Conservation (phyloP, 2,329 filamentous ascomycete genomes). For the Fonsecaea multimorphosa region DNA sequence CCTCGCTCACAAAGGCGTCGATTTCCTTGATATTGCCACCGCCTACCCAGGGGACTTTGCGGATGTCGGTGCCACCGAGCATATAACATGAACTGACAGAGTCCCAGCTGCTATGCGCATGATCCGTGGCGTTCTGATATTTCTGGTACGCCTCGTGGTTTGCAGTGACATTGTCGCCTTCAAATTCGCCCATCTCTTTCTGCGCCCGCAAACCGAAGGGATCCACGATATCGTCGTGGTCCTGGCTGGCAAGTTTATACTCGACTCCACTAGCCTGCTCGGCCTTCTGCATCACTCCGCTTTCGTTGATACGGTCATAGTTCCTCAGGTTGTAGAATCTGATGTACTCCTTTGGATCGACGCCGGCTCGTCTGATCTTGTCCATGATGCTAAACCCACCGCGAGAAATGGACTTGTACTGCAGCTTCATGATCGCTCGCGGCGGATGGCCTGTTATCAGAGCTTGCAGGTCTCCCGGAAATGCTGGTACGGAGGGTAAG, state of each 20-base stretch:
- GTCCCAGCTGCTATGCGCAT: slow-evolving; percentile 68
- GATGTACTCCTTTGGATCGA: slow-evolving; percentile 75
- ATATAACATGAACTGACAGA: slow-evolving; percentile 81
- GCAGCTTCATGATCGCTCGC: slow-evolving; percentile 85
- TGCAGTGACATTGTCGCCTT: slow-evolving; percentile 17
- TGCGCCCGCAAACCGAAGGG: slow-evolving; percentile 40
- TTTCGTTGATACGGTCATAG: slow-evolving; percentile 77
- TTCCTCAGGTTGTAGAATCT: slow-evolving; percentile 83
- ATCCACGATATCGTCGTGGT: slow-evolving; percentile 56
- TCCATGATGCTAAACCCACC: slow-evolving; percentile 80
- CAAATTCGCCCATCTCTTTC: slow-evolving; percentile 35
- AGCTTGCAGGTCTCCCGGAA: slow-evolving; percentile 78
- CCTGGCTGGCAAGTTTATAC: slow-evolving; percentile 51
- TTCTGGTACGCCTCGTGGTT: slow-evolving; percentile 59
- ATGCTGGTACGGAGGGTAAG: slow-evolving; percentile 80
- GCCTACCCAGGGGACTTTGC: slow-evolving; percentile 64
- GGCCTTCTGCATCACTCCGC: slow-evolving; percentile 44
- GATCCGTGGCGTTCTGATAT: slow-evolving; percentile 73
- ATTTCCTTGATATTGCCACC: slow-evolving; percentile 61
- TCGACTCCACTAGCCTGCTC: slow-evolving; percentile 51
- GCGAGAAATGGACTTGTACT: slow-evolving; percentile 78
- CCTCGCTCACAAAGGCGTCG: slow-evolving; percentile 66
- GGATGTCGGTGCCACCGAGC: slow-evolving; percentile 73
- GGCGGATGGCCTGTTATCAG: slow-evolving; percentile 78
- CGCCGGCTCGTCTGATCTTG: slow-evolving; percentile 66